Conservation (phyloP, 805 yeast species). For the Wickerhamiella domercqiae region DNA sequence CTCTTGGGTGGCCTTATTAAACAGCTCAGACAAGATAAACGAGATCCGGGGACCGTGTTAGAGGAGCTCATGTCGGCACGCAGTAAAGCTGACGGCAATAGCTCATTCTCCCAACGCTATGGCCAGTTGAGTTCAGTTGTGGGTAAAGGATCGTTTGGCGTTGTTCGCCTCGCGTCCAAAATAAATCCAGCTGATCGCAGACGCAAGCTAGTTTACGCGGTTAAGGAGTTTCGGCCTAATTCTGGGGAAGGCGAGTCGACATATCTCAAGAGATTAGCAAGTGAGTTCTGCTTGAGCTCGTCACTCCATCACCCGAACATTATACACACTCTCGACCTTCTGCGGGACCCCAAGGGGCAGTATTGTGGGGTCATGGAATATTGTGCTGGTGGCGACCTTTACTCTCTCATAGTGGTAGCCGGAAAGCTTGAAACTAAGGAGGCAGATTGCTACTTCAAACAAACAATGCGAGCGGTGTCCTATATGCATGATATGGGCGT, state of each 20-base stretch:
- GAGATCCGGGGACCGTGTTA: slow-evolving; percentile 14
- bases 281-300: slow-evolving; percentile 80
- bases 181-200: slow-evolving; percentile 23
- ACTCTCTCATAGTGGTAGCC: slow-evolving; percentile 39
- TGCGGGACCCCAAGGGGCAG: slow-evolving; percentile 58
- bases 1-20: slow-evolving; percentile 12
- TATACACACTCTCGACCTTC: slow-evolving; percentile 61
- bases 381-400: slow-evolving; percentile 76
- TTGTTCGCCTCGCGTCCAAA: slow-evolving; percentile 73
- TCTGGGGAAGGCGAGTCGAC: slow-evolving; percentile 40
- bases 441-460: slow-evolving; percentile 83
- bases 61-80: slow-evolving; percentile 8
- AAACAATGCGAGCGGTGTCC: slow-evolving; percentile 62
- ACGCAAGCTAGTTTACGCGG: slow-evolving; percentile 43
- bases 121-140: slow-evolving; percentile 86
- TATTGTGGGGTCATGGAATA: slow-evolving; percentile 91
- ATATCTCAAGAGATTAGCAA: slow-evolving; percentile 59
- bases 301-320: slow-evolving; percentile 63
- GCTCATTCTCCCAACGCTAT: slow-evolving; percentile 73
- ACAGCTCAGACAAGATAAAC: slow-evolving; percentile 8
- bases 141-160: slow-evolving; percentile 90
- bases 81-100: slow-evolving; percentile 4
- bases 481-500: slow-evolving; percentile 87
- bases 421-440: slow-evolving; percentile 46
- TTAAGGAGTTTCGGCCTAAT: slow-evolving; percentile 56